Percentiles rank a stretch among this genome's conserved stretches.
These are phyloP conservation scores for Barnettozyma botsteinii DNA, from an alignment of 805 yeast genomes.

Conservation along the genomic window DNA sequence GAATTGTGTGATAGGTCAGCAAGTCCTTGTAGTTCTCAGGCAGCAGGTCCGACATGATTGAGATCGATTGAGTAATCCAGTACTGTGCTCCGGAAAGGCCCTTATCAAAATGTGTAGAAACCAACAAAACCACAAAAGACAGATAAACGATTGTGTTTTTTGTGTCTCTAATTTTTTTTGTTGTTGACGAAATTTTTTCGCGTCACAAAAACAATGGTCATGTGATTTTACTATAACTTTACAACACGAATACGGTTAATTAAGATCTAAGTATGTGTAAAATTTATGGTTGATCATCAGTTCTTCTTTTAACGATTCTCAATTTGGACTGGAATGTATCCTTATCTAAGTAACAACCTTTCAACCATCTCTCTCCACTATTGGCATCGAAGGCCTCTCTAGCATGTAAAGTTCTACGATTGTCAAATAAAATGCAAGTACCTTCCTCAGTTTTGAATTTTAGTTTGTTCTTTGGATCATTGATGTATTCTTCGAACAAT, in stretches of 20 bases:
- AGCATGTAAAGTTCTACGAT: slow-evolving; percentile 66
- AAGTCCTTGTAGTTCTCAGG: slow-evolving; percentile 15
- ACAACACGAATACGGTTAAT: no score
- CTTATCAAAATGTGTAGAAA: no score
- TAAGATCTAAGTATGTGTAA: no score
- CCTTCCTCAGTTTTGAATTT: slow-evolving; percentile 50
- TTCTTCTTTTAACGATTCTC: slow-evolving; percentile 29
- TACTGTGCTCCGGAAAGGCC: no score
- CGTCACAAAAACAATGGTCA: not conserved
- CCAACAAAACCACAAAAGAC: not conserved
- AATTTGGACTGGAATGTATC: slow-evolving; percentile 64
- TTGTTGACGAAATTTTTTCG: not conserved
- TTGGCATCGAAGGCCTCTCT: slow-evolving; percentile 43
- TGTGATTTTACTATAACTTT: not conserved
- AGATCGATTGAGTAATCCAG: no score
- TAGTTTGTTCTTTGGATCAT: slow-evolving; percentile 47
- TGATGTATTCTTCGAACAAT: slow-evolving; percentile 54
- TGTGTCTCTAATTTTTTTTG: not conserved
- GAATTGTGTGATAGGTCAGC: slow-evolving; percentile 18
- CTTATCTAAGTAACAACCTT: slow-evolving; percentile 70
- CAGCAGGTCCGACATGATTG: slow-evolving; percentile 17
- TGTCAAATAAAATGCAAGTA: slow-evolving; percentile 62
- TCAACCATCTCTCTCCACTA: slow-evolving; percentile 57
- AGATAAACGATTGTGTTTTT: not conserved
- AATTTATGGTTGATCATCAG: no score